These are phyloP conservation scores for Cupressus sempervirens DNA, from an alignment of 75 land plant species.

Conservation along the genomic window DNA sequence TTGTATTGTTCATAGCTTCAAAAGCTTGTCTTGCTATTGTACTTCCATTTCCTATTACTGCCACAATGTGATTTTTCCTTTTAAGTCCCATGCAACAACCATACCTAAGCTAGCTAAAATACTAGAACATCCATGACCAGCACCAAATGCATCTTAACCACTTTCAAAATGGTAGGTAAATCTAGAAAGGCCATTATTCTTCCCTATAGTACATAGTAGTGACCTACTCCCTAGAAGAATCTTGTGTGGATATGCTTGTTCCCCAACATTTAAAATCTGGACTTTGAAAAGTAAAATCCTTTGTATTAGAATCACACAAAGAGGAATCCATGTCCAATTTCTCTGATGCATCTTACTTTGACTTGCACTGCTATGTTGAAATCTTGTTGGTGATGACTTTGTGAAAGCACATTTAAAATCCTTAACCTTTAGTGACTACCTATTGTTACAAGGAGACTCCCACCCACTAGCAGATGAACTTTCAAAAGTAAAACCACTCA, in stretches of 20 bases:
- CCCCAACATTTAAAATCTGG: too few species aligned
- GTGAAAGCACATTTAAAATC: too few species aligned
- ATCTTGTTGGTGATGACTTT: too few species aligned
- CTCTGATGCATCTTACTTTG: too few species aligned
- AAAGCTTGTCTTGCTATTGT: constrained; percentile 66
- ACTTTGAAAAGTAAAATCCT: too few species aligned
- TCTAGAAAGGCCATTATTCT: constrained; percentile 68
- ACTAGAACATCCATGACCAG: constrained; percentile 76
- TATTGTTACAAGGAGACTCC: too few species aligned
- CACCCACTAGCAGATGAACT: too few species aligned
- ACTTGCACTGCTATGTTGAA: too few species aligned
- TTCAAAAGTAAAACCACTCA: too few species aligned
- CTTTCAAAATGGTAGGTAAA: constrained; percentile 63
- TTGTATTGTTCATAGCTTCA: constrained; percentile 75
- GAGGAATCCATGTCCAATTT: too few species aligned
- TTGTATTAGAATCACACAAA: too few species aligned
- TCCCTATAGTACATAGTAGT: constrained; percentile 46
- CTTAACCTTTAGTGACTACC: too few species aligned
- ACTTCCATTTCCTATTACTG: constrained; percentile 56
- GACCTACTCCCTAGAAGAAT: constrained; percentile 74
- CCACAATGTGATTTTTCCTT: constrained; percentile 44
- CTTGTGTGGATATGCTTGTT: constrained; percentile 79
- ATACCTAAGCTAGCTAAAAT: constrained; percentile 79
- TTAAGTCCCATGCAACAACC: constrained; percentile 66
- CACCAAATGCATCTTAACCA: constrained; percentile 74